Evolutionary conservation across 2,329 filamentous ascomycete species (phyloP).

Genomic region (Fusarium chlamydosporum): DNA sequence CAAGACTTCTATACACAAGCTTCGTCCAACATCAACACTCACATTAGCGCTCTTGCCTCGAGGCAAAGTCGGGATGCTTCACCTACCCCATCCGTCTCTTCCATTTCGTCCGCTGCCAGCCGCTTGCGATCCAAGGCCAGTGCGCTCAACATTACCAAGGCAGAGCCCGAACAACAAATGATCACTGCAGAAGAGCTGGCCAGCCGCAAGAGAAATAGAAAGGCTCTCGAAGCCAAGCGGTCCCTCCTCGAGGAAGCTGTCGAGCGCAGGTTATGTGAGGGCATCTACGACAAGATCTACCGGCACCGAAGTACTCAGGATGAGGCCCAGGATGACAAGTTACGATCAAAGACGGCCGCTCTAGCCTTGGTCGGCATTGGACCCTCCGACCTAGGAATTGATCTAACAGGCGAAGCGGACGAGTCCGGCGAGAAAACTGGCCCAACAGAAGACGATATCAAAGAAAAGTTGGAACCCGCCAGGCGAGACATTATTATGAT

Average conservation of each 20-base stretch:
- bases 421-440: slow-evolving; percentile 70
- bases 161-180: slow-evolving; percentile 80
- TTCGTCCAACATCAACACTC: slow-evolving; percentile 85
- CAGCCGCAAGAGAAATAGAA: slow-evolving; percentile 82
- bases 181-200: slow-evolving; percentile 88
- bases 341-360: slow-evolving; percentile 93
- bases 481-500: slow-evolving; percentile 79
- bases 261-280: slow-evolving; percentile 86
- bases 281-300: slow-evolving; percentile 90
- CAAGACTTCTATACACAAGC: slow-evolving; percentile 93
- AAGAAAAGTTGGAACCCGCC: slow-evolving; percentile 78
- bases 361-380: slow-evolving; percentile 93
- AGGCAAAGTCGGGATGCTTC: slow-evolving; percentile 78
- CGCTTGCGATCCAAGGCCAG: slow-evolving; percentile 69
- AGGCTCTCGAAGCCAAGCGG: slow-evolving; percentile 82
- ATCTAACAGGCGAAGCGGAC: slow-evolving; percentile 72
- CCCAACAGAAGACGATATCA: slow-evolving; percentile 76
- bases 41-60: slow-evolving; percentile 84
- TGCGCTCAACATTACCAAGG: slow-evolving; percentile 65
- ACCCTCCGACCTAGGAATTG: slow-evolving; percentile 84
- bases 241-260: slow-evolving; percentile 88
- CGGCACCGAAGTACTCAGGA: slow-evolving; percentile 92
- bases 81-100: slow-evolving; percentile 67
- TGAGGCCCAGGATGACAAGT: slow-evolving; percentile 93
- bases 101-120: slow-evolving; percentile 69